Conservation (phyloP, 176 grass and related monocot genomes). For the Dendrocalamus sinicus region DNA sequence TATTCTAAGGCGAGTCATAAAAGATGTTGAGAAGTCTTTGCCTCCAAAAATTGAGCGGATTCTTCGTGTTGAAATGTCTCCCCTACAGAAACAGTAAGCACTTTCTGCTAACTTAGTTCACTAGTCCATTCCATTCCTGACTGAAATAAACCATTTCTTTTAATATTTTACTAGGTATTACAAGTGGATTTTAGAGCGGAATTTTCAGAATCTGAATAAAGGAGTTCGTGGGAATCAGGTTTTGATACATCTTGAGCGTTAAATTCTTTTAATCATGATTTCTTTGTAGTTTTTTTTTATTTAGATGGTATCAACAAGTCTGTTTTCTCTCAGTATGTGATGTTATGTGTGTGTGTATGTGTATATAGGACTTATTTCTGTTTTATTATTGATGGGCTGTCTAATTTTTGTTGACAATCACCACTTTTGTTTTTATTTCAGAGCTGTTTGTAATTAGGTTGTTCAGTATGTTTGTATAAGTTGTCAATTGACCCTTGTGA, state of each 20-base stretch:
- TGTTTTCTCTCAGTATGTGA: not conserved
- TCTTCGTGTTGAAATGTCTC: conserved; percentile 96
- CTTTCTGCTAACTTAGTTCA: conserved; percentile 11
- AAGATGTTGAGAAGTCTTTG: conserved; percentile 98
- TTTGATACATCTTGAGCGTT: conserved; percentile 29
- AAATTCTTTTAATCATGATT: conserved; percentile 31
- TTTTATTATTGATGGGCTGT: not conserved
- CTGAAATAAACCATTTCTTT: conserved; percentile 17
- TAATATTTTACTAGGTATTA: conserved; percentile 77
- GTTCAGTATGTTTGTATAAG: not conserved
- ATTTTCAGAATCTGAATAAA: conserved; percentile 99
- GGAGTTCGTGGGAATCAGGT: conserved; percentile 99
- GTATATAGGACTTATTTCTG: no score
- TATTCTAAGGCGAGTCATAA: conserved; percentile 94
- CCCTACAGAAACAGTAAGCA: conserved; percentile 92
- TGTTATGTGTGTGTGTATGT: not conserved
- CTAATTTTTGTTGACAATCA: not conserved
- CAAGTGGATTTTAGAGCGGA: conserved; percentile 99
- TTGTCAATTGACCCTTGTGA: not conserved
- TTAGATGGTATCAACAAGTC: not conserved
- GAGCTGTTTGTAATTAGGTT: conserved; percentile 22
- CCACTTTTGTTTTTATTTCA: not conserved
- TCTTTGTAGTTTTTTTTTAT: conserved; percentile 8
- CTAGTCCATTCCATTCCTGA: conserved; percentile 4
- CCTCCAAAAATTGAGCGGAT: conserved; percentile 99